A percentile compares a stretch with the other conserved stretches of the same genome.
Conservation (phyloP, 176 grass and related monocot species). For the Aegilops sharonensis region DNA sequence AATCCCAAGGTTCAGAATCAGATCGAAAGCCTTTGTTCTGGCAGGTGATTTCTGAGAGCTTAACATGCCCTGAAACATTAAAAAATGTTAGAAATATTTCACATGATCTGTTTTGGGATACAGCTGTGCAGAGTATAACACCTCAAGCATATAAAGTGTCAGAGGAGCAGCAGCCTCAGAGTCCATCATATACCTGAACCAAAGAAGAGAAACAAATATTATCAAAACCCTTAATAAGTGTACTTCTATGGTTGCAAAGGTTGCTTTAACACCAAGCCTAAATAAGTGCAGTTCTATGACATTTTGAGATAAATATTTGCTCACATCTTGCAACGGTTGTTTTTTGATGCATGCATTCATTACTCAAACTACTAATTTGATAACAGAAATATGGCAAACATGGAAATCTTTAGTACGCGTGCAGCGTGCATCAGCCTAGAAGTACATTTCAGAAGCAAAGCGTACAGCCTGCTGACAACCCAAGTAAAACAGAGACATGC, state of each 20-base stretch:
- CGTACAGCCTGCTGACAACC: not conserved
- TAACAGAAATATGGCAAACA: not conserved
- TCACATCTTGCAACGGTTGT: not conserved
- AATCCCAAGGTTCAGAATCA: conserved; percentile 90
- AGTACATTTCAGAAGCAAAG: conserved; percentile 2
- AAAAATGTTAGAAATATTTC: conserved; percentile 31
- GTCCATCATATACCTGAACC: conserved; percentile 94
- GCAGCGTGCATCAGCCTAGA: conserved; percentile 10
- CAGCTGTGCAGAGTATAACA: conserved; percentile 34
- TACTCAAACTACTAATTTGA: not conserved
- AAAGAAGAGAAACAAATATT: conserved; percentile 27
- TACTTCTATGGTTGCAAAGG: not conserved
- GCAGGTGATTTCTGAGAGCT: conserved; percentile 74
- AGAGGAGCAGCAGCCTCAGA: conserved; percentile 77
- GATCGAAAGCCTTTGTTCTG: conserved; percentile 94
- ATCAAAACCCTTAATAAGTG: not conserved
- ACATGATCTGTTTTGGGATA: not conserved
- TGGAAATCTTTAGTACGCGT: not conserved
- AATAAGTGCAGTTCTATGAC: not conserved
- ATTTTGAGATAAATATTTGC: not conserved
- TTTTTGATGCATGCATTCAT: conserved; percentile 6
- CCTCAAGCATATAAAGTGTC: conserved; percentile 99
- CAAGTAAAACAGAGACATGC: conserved; percentile 9
- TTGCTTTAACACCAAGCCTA: not conserved
- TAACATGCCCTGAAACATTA: conserved; percentile 74